Evolutionary conservation across 352 stramenopile species (phyloP).

Genomic region (Phytophthora cactorum): DNA sequence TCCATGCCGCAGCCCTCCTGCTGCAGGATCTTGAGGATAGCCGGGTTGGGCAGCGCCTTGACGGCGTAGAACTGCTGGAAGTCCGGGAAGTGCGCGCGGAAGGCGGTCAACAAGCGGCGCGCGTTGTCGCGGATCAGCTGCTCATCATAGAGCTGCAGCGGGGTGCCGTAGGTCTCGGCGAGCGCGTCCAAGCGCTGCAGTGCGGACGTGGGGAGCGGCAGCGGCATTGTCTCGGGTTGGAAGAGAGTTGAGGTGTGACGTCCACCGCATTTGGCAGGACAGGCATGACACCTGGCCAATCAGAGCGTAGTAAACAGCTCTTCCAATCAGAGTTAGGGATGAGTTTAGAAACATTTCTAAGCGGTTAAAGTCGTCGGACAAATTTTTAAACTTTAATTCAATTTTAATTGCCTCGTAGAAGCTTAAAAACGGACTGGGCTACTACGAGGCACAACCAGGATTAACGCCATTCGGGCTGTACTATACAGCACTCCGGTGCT

Average conservation of each 20-base stretch:
- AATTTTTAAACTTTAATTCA: background rate
- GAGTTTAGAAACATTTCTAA: conserved; percentile 20
- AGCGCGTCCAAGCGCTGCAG: conserved; percentile 70
- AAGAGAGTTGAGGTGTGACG: conserved; percentile 24
- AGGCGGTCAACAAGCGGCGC: conserved; percentile 67
- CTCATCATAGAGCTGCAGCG: conserved; percentile 91
- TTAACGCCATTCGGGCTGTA: no score
- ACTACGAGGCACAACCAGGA: no score
- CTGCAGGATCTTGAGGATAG: conserved; percentile 83
- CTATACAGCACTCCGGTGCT: no score
- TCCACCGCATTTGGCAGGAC: conserved; percentile 20
- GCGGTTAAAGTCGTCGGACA: conserved; percentile 1
- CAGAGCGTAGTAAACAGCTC: conserved; percentile 8
- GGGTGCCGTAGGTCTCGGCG: conserved; percentile 78
- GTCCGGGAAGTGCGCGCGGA: conserved; percentile 77
- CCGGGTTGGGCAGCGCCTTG: conserved; percentile 91
- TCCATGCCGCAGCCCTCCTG: conserved; percentile 91
- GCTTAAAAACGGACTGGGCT: no score
- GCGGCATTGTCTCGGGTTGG: conserved; percentile 44
- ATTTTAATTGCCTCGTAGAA: no score
- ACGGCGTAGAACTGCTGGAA: conserved; percentile 92
- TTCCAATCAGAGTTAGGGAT: conserved; percentile 32
- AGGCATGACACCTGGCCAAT: background rate
- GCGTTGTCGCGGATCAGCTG: conserved; percentile 85
- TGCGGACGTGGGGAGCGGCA: conserved; percentile 51